Conservation (phyloP, 371 early-diverging fungal species). For the Neoconidiobolus thromboides region DNA sequence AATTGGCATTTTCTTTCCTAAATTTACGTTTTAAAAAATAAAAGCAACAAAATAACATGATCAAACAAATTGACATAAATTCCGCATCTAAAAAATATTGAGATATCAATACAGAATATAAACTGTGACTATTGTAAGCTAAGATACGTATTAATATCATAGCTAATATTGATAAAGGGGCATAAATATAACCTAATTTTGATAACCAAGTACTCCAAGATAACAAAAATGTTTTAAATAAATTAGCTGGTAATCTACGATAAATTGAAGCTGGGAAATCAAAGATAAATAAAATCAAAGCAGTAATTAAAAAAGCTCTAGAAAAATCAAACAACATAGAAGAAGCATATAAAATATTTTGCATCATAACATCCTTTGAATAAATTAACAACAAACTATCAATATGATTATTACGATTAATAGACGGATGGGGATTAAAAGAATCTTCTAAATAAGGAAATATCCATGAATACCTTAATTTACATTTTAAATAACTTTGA, state of each 20-base stretch:
- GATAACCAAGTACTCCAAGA: not conserved
- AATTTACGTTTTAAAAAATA: not conserved
- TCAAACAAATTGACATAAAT: not conserved
- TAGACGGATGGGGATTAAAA: too few relatives aligned
- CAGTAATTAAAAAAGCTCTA: not conserved
- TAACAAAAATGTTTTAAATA: not conserved
- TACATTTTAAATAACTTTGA: not conserved
- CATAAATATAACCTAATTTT: conserved; percentile 1
- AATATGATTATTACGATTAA: not conserved
- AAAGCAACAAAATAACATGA: not conserved
- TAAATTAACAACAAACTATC: not conserved
- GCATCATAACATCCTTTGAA: not conserved
- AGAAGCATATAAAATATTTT: not conserved
- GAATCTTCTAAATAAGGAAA: conserved; percentile 3
- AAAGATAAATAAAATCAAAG: not conserved
- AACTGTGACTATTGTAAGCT: not conserved
- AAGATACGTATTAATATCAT: not conserved
- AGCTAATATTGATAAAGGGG: not conserved
- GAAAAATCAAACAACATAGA: not conserved
- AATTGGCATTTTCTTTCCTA: not conserved
- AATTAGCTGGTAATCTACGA: not conserved
- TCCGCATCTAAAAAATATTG: conserved; percentile 1
- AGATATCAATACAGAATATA: not conserved
- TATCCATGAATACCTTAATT: not conserved
- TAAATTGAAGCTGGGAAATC: not conserved